Evolutionary conservation across 805 yeast species (phyloP).

Genomic region (Candida orba): DNA sequence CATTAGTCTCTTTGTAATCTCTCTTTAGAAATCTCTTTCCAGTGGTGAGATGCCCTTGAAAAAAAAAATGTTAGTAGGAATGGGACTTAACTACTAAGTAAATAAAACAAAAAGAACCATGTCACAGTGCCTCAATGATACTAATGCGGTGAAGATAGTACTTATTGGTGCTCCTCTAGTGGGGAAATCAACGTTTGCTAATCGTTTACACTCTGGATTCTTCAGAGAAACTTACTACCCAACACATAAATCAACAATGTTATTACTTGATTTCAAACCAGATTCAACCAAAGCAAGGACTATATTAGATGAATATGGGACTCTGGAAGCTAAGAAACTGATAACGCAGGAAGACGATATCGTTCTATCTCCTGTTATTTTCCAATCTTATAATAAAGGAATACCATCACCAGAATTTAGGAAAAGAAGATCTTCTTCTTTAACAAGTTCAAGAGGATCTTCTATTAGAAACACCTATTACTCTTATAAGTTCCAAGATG

Average conservation of each 20-base stretch:
- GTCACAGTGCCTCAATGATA: conserved; percentile 6
- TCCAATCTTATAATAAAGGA: conserved; percentile 26
- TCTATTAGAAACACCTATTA: conserved; percentile 15
- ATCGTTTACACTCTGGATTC: conserved; percentile 39
- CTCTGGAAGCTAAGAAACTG: conserved; percentile 31
- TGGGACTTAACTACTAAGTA: no score
- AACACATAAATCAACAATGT: conserved; percentile 53
- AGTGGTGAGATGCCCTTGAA: no score
- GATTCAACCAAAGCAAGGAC: conserved; percentile 30
- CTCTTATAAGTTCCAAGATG: conserved; percentile 13
- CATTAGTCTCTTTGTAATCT: no score
- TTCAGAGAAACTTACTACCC: conserved; percentile 71
- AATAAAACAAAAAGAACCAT: no score
- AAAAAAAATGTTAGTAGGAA: no score
- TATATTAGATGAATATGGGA: conserved; percentile 41
- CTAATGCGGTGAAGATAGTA: conserved; percentile 47
- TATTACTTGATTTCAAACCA: conserved; percentile 50
- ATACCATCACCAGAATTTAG: neutral
- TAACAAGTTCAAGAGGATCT: conserved; percentile 5
- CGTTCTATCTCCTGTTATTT: conserved; percentile 31
- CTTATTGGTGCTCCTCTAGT: conserved; percentile 51
- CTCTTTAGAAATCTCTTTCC: no score
- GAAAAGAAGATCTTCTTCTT: conserved; percentile 4
- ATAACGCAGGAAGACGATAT: conserved; percentile 25
- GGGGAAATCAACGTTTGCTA: conserved; percentile 55